phyloP scores from a whole-genome alignment of 176 grass and related monocot species.

The Oropetium thomaeum region DNA sequence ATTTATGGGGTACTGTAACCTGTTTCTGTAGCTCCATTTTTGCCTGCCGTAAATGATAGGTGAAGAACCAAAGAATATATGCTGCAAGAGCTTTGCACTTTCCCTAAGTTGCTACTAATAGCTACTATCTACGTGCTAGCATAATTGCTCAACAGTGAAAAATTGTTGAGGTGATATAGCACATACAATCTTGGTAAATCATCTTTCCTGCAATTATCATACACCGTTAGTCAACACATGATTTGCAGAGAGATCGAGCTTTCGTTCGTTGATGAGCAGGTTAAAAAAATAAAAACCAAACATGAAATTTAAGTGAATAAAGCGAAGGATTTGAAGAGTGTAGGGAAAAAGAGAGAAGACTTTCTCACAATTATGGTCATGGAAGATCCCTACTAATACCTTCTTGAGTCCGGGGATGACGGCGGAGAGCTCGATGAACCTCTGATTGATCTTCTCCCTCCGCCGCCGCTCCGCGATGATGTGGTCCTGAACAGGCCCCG shows the following conservation, averaged over 20 bases:
- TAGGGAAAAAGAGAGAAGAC: not conserved
- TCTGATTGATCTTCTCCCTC: constrained; percentile 74
- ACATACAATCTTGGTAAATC: constrained; percentile 26
- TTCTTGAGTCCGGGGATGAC: constrained; percentile 71
- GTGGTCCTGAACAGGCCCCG: constrained; percentile 49
- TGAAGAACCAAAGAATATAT: constrained; percentile 16
- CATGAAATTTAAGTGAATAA: constrained; percentile 18
- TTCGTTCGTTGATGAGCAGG: not conserved
- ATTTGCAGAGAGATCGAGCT: not conserved
- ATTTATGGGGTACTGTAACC: too few relatives aligned
- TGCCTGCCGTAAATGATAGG: not conserved
- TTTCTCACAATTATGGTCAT: not conserved
- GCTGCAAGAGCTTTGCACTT: not conserved
- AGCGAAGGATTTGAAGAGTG: not conserved
- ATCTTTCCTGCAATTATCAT: not conserved
- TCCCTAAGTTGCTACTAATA: not conserved
- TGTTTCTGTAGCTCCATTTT: too few relatives aligned
- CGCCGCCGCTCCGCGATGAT: constrained; percentile 64
- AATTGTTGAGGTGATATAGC: not conserved
- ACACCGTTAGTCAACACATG: not conserved
- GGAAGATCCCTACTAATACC: constrained; percentile 9
- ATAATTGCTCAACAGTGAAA: not conserved
- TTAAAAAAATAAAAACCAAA: not conserved
- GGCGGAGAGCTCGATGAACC: constrained; percentile 66
- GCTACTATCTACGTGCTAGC: not conserved